These are phyloP conservation scores for Euphorbia lathyris DNA, from an alignment of 345 rosid genomes.

Conservation along the genomic window DNA sequence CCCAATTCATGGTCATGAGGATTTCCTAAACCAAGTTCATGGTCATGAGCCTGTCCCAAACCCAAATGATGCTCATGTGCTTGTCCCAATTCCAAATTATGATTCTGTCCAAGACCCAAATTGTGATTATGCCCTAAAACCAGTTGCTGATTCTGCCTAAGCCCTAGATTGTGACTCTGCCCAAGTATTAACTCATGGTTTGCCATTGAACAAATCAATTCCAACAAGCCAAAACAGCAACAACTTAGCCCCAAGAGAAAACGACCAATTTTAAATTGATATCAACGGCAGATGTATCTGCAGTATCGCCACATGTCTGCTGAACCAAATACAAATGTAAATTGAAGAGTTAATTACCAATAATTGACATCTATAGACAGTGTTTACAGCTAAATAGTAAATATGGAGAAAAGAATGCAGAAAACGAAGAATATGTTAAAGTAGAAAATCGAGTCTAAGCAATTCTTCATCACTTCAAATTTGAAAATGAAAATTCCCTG, in stretches of 20 bases:
- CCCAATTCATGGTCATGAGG: constrained; percentile 52
- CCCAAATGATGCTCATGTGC: constrained; percentile 57
- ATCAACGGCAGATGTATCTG: not conserved
- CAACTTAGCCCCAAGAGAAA: constrained; percentile 7
- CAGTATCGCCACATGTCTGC: constrained; percentile 13
- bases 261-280: constrained; percentile 1
- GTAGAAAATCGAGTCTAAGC: not conserved
- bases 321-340: not conserved
- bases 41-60: constrained; percentile 57
- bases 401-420: not conserved
- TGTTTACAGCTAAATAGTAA: not conserved
- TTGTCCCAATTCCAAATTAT: constrained; percentile 61
- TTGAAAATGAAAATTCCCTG: not conserved
- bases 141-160: constrained; percentile 63
- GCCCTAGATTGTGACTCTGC: constrained; percentile 55
- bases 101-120: constrained; percentile 60
- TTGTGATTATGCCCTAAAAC: constrained; percentile 62
- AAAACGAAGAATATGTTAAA: not conserved
- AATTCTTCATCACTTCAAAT: not conserved
- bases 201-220: constrained; percentile 44
- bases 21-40: constrained; percentile 56
- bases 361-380: not conserved
- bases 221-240: not conserved
- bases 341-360: not conserved
- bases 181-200: constrained; percentile 79